Base-by-base conservation (phyloP, 345 rosid genomes). In the Euclidium syriacum region DNA sequence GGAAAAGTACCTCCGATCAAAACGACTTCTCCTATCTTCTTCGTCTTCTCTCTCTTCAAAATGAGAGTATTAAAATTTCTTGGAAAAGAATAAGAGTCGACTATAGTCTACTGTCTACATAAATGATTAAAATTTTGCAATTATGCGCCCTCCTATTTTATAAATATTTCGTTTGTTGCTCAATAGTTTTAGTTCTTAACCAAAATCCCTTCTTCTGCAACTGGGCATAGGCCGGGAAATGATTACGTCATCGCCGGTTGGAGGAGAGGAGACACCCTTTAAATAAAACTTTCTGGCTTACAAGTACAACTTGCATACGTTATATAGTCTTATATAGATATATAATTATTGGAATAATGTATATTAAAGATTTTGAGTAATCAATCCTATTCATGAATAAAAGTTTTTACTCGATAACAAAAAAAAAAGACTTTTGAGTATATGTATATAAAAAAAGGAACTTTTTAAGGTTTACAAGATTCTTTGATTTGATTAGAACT, bases 1-100 rank as follows among this genome's bases (percentile, higher is more conserved):
- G 65, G 70, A 5, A 20, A 18, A 40, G 48, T 57, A 72, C 70
- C 75, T 64, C 71, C 62, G 75, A 72, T 72, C 71, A 64, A 58
- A 72, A 42, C 29, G 39, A n/a, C 17, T 52, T 53, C 41, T 30
- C 43, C 62, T 3, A n/a, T n/a, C n/a, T 15, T 8, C 70, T 41
- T n/a, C 41, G 29, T 9, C 52, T 20, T 57, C 57, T 48, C 72
- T 67, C 65, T 51, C 62, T 52, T 12, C 36, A 10, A 41, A 32
- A 41, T 51, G 22, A 41, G 17, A 23, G 16, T 27, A 46, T 60
- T 42, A 20, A 7, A 36, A 11, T 15, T 11, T 29, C 2, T 56
- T 23, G 32, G 38, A 12, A 41, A 46, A 18, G 10, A 56, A 62
- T 16, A 14, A 12, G 25, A 38, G 24, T 8, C 23, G 58, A 55